A percentile compares a stretch with the other conserved stretches of the same genome.
Conservation (phyloP, 2,329 filamentous ascomycete genomes). For the Xylaria sp. region DNA sequence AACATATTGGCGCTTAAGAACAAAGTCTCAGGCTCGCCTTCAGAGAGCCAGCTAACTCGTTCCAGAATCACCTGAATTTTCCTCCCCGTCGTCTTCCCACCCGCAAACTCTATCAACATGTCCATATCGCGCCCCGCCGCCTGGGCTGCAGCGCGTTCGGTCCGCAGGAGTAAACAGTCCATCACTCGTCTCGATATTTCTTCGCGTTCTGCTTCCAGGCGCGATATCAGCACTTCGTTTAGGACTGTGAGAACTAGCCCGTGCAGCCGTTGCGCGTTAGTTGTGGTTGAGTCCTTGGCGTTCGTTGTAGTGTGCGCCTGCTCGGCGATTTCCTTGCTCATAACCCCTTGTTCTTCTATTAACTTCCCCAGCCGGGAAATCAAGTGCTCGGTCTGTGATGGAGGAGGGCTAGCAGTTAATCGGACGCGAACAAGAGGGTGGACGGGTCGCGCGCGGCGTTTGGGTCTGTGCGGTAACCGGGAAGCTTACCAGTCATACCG, state of each 20-base stretch:
- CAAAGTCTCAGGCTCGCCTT: slow-evolving; percentile 7
- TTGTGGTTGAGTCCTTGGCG: neutral
- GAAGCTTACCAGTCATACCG: too few relatives aligned
- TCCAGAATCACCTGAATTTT: slow-evolving; percentile 15
- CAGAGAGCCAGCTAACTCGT: neutral
- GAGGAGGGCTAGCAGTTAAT: too few relatives aligned
- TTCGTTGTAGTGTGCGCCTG: too few relatives aligned
- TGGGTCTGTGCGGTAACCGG: too few relatives aligned
- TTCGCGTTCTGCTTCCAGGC: neutral
- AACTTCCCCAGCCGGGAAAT: too few relatives aligned
- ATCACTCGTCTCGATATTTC: neutral
- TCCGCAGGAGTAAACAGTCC: neutral
- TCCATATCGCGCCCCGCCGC: slow-evolving; percentile 11
- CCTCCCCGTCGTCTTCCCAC: slow-evolving; percentile 5
- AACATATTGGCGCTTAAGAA: slow-evolving; percentile 13
- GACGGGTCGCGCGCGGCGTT: too few relatives aligned
- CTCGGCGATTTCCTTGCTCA: too few relatives aligned
- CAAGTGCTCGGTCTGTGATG: too few relatives aligned
- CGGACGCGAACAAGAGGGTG: too few relatives aligned
- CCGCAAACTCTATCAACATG: neutral
- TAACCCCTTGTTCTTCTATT: too few relatives aligned
- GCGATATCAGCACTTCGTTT: neutral
- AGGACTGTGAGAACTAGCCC: neutral
- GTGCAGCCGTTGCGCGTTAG: too few relatives aligned
- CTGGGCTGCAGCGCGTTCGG: neutral